A percentile compares a stretch with the other conserved stretches of the same genome.
Evolutionary conservation across 2,329 filamentous ascomycete species (phyloP).

Genomic region (Exophiala spinifera): DNA sequence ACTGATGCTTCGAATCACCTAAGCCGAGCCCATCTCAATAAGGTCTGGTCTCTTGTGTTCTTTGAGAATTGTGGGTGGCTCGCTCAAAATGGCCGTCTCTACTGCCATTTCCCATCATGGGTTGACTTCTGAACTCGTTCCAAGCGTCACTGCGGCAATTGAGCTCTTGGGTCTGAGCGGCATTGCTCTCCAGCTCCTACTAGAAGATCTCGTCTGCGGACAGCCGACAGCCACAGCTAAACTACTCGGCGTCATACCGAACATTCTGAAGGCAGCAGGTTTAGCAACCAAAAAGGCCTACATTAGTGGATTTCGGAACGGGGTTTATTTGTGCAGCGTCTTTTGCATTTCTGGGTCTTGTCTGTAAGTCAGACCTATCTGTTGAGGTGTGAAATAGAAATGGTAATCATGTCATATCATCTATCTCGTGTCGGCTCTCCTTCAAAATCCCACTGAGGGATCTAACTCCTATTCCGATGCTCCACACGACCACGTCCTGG

Average conservation of each 20-base stretch:
- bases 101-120: conserved; percentile 15
- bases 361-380: not conserved
- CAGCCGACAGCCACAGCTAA: conserved; percentile 1
- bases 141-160: conserved; percentile 15
- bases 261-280: conserved; percentile 12
- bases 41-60: conserved; percentile 15
- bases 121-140: conserved; percentile 7
- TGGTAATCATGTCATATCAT: not conserved
- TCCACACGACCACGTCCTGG: not conserved
- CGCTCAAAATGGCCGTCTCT: conserved; percentile 17
- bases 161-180: conserved; percentile 10
- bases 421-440: not conserved
- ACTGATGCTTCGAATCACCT: conserved; percentile 15
- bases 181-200: conserved; percentile 4
- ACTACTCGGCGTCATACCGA: conserved; percentile 12
- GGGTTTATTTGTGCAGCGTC: conserved; percentile 1
- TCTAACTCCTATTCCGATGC: conserved; percentile 8
- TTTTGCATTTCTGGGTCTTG: conserved; percentile 3
- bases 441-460: conserved; percentile 6
- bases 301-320: conserved; percentile 2
- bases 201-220: conserved; percentile 7
- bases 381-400: not conserved
- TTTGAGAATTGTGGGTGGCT: conserved; percentile 13
- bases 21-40: conserved; percentile 18
- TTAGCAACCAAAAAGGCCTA: conserved; percentile 10